A percentile compares a stretch with the other conserved stretches of the same genome.
Conservation (phyloP, 306 rosid species). For the Quercus alba region DNA sequence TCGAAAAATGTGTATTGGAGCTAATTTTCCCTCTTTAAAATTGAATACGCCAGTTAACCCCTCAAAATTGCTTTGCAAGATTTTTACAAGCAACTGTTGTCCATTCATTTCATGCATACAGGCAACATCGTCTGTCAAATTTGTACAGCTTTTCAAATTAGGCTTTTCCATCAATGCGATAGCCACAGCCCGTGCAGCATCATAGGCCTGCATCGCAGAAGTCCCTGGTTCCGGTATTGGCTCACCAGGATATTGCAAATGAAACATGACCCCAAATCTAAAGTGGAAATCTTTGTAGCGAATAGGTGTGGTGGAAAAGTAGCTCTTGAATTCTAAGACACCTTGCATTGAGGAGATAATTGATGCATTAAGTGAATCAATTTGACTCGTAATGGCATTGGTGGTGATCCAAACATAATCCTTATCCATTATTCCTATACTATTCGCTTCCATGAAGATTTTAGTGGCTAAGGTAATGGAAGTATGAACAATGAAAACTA, state of each 20-base stretch:
- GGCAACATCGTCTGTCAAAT: no score
- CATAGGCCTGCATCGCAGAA: neutral
- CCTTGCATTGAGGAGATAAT: neutral
- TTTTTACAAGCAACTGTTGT: neutral
- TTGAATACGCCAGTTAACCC: neutral
- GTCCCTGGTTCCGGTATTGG: neutral
- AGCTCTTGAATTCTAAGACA: neutral
- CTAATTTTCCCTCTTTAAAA: neutral
- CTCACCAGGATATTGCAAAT: neutral
- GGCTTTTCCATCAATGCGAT: neutral
- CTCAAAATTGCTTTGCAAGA: neutral
- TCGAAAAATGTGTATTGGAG: neutral
- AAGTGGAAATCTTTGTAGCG: neutral
- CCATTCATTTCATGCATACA: neutral
- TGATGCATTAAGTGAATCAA: neutral
- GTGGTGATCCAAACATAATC: slow-evolving; percentile 4
- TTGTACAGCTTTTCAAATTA: neutral
- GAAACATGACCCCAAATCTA: neutral
- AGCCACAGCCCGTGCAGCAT: neutral
- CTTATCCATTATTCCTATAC: neutral
- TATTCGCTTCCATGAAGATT: neutral
- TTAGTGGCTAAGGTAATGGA: neutral
- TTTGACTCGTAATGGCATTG: neutral
- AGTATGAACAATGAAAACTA: slow-evolving; percentile 18
- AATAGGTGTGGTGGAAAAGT: neutral